Percentiles rank a stretch among this genome's conserved stretches.
These are phyloP conservation scores for Salvia rosmarinus DNA, from an alignment of 257 asterid genomes.

Conservation along the genomic window DNA sequence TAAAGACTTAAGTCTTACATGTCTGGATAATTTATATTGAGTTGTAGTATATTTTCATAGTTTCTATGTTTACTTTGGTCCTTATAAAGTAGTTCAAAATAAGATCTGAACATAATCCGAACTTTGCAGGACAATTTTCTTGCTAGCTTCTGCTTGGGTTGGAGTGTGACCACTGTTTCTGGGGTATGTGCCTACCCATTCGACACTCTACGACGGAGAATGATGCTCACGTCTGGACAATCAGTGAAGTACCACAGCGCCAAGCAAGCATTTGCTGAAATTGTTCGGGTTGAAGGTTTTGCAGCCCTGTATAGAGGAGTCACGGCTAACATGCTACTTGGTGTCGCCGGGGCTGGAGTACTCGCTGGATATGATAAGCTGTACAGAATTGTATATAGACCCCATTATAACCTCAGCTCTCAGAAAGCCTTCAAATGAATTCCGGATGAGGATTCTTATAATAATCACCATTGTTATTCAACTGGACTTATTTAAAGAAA, in stretches of 20 bases:
- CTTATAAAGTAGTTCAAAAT: neutral
- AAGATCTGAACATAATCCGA: constrained; percentile 7
- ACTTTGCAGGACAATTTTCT: constrained; percentile 79
- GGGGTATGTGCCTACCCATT: constrained; percentile 96
- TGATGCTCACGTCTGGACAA: constrained; percentile 97
- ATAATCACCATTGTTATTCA: constrained; percentile 13
- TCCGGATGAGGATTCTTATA: constrained; percentile 18
- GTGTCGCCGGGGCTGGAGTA: constrained; percentile 96
- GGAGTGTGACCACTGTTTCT: constrained; percentile 88
- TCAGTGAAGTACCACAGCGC: constrained; percentile 66
- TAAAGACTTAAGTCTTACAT: neutral
- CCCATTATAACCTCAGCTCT: constrained; percentile 52
- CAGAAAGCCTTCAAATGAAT: constrained; percentile 59
- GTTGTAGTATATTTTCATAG: neutral
- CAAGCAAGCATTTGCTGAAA: constrained; percentile 72
- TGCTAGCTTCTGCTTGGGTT: constrained; percentile 90
- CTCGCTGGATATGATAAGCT: constrained; percentile 96
- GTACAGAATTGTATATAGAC: constrained; percentile 59
- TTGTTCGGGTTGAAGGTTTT: constrained; percentile 68
- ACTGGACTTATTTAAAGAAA: constrained; percentile 2
- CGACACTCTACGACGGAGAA: constrained; percentile 88
- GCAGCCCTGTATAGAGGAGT: constrained; percentile 78
- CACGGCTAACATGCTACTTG: constrained; percentile 84
- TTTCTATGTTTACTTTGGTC: neutral
- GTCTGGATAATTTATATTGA: neutral